Evolutionary conservation across 176 grass and related monocot species (phyloP), one percentile per base, ranked within the genome.

Genomic region (Hsuehochloa calcarea): DNA sequence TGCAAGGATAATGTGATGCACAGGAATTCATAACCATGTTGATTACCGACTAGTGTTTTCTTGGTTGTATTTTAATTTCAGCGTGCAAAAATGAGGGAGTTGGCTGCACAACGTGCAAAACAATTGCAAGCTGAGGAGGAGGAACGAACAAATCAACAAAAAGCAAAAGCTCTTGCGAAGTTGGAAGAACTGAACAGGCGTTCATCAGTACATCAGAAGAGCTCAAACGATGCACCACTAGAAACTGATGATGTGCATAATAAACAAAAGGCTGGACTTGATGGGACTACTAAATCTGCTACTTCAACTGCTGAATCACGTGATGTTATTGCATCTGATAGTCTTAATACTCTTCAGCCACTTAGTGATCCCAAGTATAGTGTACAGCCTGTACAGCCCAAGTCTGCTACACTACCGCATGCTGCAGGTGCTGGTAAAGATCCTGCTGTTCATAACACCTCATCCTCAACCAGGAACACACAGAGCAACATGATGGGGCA

Each of bases 181-280:
- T 85, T 96, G 82, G 96, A 99, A 90, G 96, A 94, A 84, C 62
- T 99, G 81, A 92, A 99, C 65, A 93, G 85, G 38, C 96, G 96
- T 7, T 89, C 93, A 35, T 67, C 85, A 75, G 85, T 82, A 78
- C 46, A 81, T 83, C 85, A 65, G 80, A 86, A 90, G 49, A 90
- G 86, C n/a, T 44, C 74, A 49, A 82, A 72, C 79, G 86, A 82
- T 84, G 31, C 61, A 40, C 46, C 41, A 67, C 77, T 78, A 72
- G 61, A 86, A 52, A 61, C 35, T 80, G 29, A 65, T 51, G 68
- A 85, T 62, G 61, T 19, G 3, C 46, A 70, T 49, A 76, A 80
- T 56, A 79, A 91, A 70, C 62, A 90, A 82, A 87, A 84, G 26
- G 66, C 50, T 77, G 78, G 62, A 78, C 31, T 72, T 56, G 78